phyloP scores from a whole-genome alignment of 225 moss, liverwort and hornwort genomes.

The Bryum argenteum region DNA sequence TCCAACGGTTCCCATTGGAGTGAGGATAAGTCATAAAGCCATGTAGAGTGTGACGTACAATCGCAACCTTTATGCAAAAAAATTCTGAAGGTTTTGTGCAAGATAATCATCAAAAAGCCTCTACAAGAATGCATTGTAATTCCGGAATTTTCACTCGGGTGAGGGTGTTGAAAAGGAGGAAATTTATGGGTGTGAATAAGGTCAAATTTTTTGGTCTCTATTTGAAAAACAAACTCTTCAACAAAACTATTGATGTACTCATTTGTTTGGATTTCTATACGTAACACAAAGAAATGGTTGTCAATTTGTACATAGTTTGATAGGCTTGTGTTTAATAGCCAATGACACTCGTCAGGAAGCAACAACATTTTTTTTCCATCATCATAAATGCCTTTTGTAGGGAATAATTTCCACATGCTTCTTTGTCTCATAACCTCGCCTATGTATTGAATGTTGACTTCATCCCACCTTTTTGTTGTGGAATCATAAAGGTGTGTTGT shows the following conservation, averaged over 20 bases:
- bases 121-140: background rate
- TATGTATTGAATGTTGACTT: background rate
- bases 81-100: no score
- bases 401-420: background rate
- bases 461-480: background rate
- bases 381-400: no score
- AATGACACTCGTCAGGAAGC: no score
- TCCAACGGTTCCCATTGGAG: background rate
- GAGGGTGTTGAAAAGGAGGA: background rate
- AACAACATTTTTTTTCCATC: no score
- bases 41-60: no score
- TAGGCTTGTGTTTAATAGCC: no score
- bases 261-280: background rate
- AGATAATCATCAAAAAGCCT: background rate
- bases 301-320: background rate
- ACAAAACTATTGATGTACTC: background rate
- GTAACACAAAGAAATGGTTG: background rate
- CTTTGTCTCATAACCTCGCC: background rate
- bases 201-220: background rate
- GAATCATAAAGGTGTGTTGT: slow-evolving; percentile 9
- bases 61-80: no score
- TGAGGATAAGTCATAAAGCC: slow-evolving; percentile 10
- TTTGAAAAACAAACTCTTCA: slow-evolving; percentile 1
- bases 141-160: background rate
- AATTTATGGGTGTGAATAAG: background rate